These are phyloP conservation scores for Massariosphaeria phaeospora DNA, from an alignment of 495 filamentous ascomycete genomes.

Conservation along the genomic window DNA sequence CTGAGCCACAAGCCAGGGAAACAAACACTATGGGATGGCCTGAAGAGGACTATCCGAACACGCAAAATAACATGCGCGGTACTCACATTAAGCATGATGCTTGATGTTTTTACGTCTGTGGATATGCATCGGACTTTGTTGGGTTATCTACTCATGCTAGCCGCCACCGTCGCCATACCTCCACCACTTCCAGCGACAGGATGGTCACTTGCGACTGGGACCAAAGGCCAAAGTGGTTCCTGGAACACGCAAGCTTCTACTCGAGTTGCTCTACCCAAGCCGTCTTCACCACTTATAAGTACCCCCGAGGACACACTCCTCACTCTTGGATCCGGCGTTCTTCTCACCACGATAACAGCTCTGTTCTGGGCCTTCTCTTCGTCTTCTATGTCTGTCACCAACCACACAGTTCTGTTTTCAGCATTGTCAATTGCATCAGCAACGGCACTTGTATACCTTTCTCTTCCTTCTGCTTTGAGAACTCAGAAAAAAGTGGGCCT, in stretches of 20 bases:
- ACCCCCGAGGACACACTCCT: constrained; percentile 33
- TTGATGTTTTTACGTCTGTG: constrained; percentile 21
- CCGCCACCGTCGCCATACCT: constrained; percentile 22
- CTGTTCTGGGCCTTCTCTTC: constrained; percentile 27
- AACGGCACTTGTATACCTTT: constrained; percentile 31
- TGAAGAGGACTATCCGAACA: constrained; percentile 35
- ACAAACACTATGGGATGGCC: constrained; percentile 25
- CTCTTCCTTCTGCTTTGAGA: constrained; percentile 32
- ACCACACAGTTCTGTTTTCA: constrained; percentile 28
- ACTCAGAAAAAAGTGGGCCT: constrained; percentile 24
- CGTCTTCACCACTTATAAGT: constrained; percentile 22
- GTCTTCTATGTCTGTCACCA: constrained; percentile 21
- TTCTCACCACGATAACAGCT: constrained; percentile 31
- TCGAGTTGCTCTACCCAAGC: constrained; percentile 22
- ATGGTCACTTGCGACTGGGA: constrained; percentile 20
- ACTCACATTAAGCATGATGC: constrained; percentile 18
- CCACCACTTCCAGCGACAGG: constrained; percentile 31
- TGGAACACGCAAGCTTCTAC: constrained; percentile 1
- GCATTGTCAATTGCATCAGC: constrained; percentile 33
- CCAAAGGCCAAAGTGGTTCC: not conserved
- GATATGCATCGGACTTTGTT: not conserved
- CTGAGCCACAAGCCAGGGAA: constrained; percentile 29
- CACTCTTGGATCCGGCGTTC: constrained; percentile 35
- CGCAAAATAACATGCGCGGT: constrained; percentile 34
- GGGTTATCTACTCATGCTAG: constrained; percentile 24